phyloP scores from a whole-genome alignment of 805 yeast genomes.

The Lachancea nothofagi region DNA sequence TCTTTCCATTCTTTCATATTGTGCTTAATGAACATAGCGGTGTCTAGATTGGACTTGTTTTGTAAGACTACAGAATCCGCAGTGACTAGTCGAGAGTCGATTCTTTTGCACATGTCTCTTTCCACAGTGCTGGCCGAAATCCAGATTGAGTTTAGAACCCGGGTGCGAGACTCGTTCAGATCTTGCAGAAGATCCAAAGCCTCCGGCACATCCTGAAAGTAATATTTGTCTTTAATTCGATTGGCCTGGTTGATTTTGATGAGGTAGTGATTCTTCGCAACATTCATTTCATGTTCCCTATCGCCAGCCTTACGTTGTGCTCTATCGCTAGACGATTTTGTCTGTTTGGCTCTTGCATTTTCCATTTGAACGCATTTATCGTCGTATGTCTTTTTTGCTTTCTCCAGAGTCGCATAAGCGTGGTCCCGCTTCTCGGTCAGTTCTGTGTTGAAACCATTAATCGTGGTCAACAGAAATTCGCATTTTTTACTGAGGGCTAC shows the following conservation, averaged over 20 bases:
- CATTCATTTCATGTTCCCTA: slow-evolving; percentile 75
- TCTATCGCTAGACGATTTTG: slow-evolving; percentile 51
- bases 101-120: slow-evolving; percentile 43
- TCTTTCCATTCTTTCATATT: slow-evolving; percentile 73
- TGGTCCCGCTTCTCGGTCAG: slow-evolving; percentile 39
- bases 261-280: slow-evolving; percentile 77
- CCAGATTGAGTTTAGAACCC: slow-evolving; percentile 64
- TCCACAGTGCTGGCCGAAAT: slow-evolving; percentile 59
- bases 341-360: slow-evolving; percentile 65
- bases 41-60: slow-evolving; percentile 69
- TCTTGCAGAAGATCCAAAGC: slow-evolving; percentile 79
- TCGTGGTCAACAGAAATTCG: slow-evolving; percentile 48
- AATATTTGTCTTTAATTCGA: slow-evolving; percentile 86
- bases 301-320: slow-evolving; percentile 47
- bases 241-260: slow-evolving; percentile 80
- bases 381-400: slow-evolving; percentile 69
- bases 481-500: slow-evolving; percentile 47
- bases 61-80: slow-evolving; percentile 55
- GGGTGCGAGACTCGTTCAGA: slow-evolving; percentile 71
- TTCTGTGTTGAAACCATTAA: slow-evolving; percentile 56
- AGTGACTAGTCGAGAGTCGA: slow-evolving; percentile 40
- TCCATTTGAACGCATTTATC: slow-evolving; percentile 76
- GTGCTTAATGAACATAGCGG: slow-evolving; percentile 90
- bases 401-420: slow-evolving; percentile 30
- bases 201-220: slow-evolving; percentile 90